These are phyloP conservation scores for Scutellaria barbata DNA, from an alignment of 257 asterid genomes.

Conservation along the genomic window DNA sequence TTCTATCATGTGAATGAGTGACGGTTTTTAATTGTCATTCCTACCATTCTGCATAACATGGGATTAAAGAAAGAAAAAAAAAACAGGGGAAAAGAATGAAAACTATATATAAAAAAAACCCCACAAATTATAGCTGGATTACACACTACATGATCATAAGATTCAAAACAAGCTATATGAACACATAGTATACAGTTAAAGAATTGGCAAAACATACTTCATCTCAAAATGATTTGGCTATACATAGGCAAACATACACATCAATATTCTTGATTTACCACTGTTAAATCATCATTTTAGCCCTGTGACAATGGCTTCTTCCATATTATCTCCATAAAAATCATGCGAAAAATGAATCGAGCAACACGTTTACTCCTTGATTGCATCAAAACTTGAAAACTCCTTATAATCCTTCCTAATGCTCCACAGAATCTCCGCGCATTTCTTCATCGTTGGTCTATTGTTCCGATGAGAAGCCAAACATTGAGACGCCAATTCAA, in stretches of 20 bases:
- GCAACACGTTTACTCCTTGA: slow-evolving; percentile 14
- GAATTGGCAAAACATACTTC: slow-evolving; percentile 12
- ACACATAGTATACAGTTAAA: slow-evolving; percentile 24
- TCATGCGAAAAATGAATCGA: neutral
- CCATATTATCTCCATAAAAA: neutral
- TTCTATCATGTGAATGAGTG: too few species aligned
- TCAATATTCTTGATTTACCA: slow-evolving; percentile 21
- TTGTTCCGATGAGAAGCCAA: slow-evolving; percentile 67
- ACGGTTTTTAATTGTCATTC: too few species aligned
- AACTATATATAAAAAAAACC: neutral
- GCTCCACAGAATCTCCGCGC: slow-evolving; percentile 87
- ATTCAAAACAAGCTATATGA: slow-evolving; percentile 22
- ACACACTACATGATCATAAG: slow-evolving; percentile 12
- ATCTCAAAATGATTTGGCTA: slow-evolving; percentile 11
- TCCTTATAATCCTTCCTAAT: slow-evolving; percentile 79
- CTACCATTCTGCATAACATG: too few species aligned
- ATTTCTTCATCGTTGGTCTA: slow-evolving; percentile 87
- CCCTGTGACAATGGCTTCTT: slow-evolving; percentile 16
- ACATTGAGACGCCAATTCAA: slow-evolving; percentile 73
- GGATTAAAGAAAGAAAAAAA: too few species aligned
- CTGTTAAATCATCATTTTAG: slow-evolving; percentile 16
- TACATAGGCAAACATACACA: slow-evolving; percentile 20
- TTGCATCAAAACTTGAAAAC: slow-evolving; percentile 39
- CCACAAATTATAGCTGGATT: neutral
- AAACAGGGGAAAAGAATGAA: neutral